Evolutionary conservation across 202 grass and related monocot genomes (phyloP).

Genomic region (Setaria italica): DNA sequence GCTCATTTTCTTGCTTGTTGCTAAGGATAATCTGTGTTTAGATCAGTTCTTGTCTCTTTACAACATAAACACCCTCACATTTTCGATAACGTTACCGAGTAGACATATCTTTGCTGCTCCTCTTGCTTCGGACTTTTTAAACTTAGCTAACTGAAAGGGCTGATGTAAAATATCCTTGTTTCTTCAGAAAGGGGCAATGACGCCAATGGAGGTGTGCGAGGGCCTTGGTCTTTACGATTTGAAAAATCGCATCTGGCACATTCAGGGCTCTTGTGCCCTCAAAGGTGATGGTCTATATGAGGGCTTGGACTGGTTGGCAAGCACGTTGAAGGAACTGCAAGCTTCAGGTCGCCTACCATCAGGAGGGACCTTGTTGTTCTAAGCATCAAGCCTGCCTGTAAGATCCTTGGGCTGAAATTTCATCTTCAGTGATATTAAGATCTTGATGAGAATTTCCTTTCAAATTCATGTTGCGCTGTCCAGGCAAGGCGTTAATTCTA

Average conservation of each 20-base stretch:
- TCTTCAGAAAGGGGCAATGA: conserved; percentile 89
- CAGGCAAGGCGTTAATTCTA: neutral
- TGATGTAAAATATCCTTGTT: conserved; percentile 27
- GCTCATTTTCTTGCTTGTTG: neutral
- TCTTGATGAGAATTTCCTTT: conserved; percentile 4
- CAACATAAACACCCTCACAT: neutral
- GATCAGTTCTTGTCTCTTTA: neutral
- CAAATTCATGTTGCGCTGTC: neutral
- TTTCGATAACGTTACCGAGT: neutral
- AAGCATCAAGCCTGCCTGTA: conserved; percentile 38
- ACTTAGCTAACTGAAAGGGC: neutral
- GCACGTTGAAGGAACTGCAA: conserved; percentile 75
- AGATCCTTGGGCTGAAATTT: conserved; percentile 7
- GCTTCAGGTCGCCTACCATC: conserved; percentile 59
- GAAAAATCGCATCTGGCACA: conserved; percentile 88
- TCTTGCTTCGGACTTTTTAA: neutral
- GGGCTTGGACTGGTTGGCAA: conserved; percentile 89
- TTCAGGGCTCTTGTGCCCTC: conserved; percentile 88
- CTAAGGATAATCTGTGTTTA: neutral
- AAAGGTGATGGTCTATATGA: conserved; percentile 91
- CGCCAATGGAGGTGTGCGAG: conserved; percentile 79
- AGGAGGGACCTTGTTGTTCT: conserved; percentile 53
- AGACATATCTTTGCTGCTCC: neutral
- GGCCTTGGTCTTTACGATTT: conserved; percentile 85
- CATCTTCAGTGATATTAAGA: neutral